Conservation (phyloP, 495 filamentous ascomycete species). For the Lasiosphaeria miniovina region DNA sequence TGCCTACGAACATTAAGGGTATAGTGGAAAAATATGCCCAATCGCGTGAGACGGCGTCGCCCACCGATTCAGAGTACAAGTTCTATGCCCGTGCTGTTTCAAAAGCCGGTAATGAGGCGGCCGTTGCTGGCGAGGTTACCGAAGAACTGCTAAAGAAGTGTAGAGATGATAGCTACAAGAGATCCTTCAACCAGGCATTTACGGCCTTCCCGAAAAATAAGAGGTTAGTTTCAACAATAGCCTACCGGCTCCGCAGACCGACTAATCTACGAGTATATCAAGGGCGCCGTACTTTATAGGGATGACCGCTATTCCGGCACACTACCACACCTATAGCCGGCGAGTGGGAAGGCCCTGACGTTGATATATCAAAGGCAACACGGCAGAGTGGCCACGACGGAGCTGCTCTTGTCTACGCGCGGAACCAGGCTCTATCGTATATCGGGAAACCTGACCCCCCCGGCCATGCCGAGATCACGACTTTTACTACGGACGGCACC, state of each 20-base stretch:
- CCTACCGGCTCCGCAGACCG: conserved; percentile 26
- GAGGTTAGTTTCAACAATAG: conserved; percentile 28
- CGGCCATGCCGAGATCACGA: conserved; percentile 18
- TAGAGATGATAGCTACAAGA: conserved; percentile 12
- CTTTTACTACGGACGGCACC: conserved; percentile 27
- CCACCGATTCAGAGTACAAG: conserved; percentile 18
- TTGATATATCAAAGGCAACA: conserved; percentile 19
- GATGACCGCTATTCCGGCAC: conserved; percentile 22
- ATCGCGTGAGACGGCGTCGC: conserved; percentile 24
- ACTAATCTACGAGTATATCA: conserved; percentile 23
- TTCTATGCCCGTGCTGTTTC: conserved; percentile 19
- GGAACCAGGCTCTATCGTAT: conserved; percentile 19
- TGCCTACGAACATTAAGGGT: conserved; percentile 22
- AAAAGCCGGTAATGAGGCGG: conserved; percentile 21
- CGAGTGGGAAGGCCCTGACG: conserved; percentile 25
- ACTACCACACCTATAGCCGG: conserved; percentile 27
- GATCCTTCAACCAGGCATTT: conserved; percentile 18
- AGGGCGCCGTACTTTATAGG: conserved; percentile 23
- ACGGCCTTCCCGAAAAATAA: conserved; percentile 22
- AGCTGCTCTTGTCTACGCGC: conserved; percentile 19
- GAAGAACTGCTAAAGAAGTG: conserved; percentile 22
- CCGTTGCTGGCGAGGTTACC: conserved; percentile 16
- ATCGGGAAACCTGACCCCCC: conserved; percentile 21
- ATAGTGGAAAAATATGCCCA: conserved; percentile 19
- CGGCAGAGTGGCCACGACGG: conserved; percentile 25